Evolutionary conservation across 2,329 filamentous ascomycete species (phyloP).

Genomic region (Fusarium verticillioides): DNA sequence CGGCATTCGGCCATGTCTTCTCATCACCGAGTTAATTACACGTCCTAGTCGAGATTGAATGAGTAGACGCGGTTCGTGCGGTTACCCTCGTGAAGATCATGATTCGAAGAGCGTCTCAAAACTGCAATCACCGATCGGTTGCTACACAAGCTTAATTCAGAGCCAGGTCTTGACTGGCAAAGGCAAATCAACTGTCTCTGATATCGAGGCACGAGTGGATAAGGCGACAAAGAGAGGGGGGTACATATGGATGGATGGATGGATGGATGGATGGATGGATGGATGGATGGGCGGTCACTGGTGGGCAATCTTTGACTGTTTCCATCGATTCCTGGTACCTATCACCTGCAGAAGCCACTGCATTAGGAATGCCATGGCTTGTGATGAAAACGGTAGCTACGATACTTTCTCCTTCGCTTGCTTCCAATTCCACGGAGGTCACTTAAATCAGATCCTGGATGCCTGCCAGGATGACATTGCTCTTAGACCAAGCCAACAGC

Average conservation of each 20-base stretch:
- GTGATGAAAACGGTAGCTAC: slow-evolving; percentile 21
- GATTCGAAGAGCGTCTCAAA: slow-evolving; percentile 14
- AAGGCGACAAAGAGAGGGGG: background rate
- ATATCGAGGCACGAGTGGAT: slow-evolving; percentile 17
- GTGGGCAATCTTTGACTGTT: slow-evolving; percentile 26
- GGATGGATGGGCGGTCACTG: background rate
- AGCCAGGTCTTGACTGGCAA: background rate
- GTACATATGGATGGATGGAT: background rate
- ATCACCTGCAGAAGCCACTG: slow-evolving; percentile 41
- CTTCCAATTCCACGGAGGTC: slow-evolving; percentile 16
- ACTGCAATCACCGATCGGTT: slow-evolving; percentile 32
- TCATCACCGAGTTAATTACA: background rate
- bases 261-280: background rate
- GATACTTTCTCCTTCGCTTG: background rate
- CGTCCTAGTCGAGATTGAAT: background rate
- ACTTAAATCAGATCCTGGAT: slow-evolving; percentile 20
- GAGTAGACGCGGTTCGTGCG: slow-evolving; percentile 4
- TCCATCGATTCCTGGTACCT: slow-evolving; percentile 6
- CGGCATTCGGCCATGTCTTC: background rate
- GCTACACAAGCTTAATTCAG: slow-evolving; percentile 15
- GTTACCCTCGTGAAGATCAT: slow-evolving; percentile 7
- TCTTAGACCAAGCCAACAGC: too few relatives aligned
- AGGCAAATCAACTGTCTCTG: slow-evolving; percentile 1
- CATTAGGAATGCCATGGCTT: slow-evolving; percentile 44
- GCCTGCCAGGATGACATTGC: slow-evolving; percentile 36